Conservation (phyloP, 139 green algal species). For the Volvox reticuliferus region DNA sequence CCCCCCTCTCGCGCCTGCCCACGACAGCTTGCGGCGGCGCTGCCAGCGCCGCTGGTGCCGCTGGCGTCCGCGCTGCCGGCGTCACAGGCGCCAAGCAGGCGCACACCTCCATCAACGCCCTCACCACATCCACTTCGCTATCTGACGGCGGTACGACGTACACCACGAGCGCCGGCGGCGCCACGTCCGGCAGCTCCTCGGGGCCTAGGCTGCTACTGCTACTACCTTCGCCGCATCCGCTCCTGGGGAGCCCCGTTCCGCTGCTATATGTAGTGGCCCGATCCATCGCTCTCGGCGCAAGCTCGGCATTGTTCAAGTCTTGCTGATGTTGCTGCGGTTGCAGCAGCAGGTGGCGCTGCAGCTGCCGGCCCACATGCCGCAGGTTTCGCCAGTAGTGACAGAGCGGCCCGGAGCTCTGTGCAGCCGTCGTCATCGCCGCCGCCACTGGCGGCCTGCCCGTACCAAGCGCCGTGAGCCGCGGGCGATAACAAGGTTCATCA, state of each 20-base stretch:
- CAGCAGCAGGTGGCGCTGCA: conserved; percentile 42
- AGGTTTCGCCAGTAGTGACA: conserved; percentile 37
- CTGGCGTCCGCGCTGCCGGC: not conserved
- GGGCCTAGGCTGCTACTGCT: not conserved
- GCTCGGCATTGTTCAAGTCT: not conserved
- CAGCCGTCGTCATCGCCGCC: not conserved
- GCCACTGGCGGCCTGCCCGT: not conserved
- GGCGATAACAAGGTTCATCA: conserved; percentile 7
- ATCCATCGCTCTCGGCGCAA: not conserved
- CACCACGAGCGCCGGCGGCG: conserved; percentile 22
- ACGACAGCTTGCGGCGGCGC: not conserved
- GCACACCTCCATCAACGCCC: conserved; percentile 28
- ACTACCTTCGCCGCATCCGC: not conserved
- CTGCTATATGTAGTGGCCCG: not conserved
- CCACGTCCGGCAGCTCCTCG: not conserved
- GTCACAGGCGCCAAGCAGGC: conserved; percentile 17
- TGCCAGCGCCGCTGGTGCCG: not conserved
- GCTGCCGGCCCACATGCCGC: conserved; percentile 24
- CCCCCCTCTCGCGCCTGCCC: not conserved
- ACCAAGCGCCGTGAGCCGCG: not conserved
- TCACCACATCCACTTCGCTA: not conserved
- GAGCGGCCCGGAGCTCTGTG: not conserved
- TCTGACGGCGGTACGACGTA: conserved; percentile 33
- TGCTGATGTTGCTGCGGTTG: conserved; percentile 2
- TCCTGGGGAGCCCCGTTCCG: not conserved